phyloP scores from a whole-genome alignment of 2,329 filamentous ascomycete genomes.

The Hirsutella rhossiliensis region DNA sequence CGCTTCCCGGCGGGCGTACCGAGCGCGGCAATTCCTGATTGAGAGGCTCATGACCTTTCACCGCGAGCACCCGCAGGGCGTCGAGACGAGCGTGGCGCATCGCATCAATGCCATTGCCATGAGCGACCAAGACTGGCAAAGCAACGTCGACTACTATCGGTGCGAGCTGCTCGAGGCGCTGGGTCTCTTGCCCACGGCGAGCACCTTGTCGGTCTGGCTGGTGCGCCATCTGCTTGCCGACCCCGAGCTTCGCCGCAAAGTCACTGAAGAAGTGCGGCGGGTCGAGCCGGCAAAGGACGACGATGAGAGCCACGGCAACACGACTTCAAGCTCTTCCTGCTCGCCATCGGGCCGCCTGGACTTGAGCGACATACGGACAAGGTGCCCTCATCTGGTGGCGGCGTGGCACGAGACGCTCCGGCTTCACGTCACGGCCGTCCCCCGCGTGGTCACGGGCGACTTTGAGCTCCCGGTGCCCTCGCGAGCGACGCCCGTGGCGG shows the following conservation, averaged over 20 bases:
- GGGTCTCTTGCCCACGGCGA: slow-evolving; percentile 17
- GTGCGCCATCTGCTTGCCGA: slow-evolving; percentile 14
- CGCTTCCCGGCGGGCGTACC: slow-evolving; percentile 14
- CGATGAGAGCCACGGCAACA: too few relatives aligned
- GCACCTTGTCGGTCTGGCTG: slow-evolving; percentile 18
- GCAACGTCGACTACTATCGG: slow-evolving; percentile 17
- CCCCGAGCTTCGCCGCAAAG: slow-evolving; percentile 7
- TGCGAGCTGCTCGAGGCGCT: slow-evolving; percentile 19
- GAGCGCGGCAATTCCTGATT: slow-evolving; percentile 13
- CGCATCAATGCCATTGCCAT: slow-evolving; percentile 18
- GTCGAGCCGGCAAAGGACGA: slow-evolving; percentile 1
- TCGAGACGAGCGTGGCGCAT: slow-evolving; percentile 13
- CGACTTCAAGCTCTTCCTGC: background rate
- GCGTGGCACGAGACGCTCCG: slow-evolving; percentile 19
- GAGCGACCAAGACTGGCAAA: slow-evolving; percentile 16
- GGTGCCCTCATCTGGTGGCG: slow-evolving; percentile 18
- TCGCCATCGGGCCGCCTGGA: slow-evolving; percentile 5
- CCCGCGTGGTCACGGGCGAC: slow-evolving; percentile 15
- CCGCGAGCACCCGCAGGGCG: slow-evolving; percentile 10
- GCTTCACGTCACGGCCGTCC: slow-evolving; percentile 18
- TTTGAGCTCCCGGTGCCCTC: slow-evolving; percentile 11
- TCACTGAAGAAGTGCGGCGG: slow-evolving; percentile 11
- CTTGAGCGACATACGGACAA: slow-evolving; percentile 10
- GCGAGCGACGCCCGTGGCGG: slow-evolving; percentile 6
- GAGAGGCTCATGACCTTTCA: slow-evolving; percentile 14